Percentiles rank a stretch among this genome's conserved stretches.
phyloP scores from a whole-genome alignment of 2,329 filamentous ascomycete species.

The Alternaria brassicae region DNA sequence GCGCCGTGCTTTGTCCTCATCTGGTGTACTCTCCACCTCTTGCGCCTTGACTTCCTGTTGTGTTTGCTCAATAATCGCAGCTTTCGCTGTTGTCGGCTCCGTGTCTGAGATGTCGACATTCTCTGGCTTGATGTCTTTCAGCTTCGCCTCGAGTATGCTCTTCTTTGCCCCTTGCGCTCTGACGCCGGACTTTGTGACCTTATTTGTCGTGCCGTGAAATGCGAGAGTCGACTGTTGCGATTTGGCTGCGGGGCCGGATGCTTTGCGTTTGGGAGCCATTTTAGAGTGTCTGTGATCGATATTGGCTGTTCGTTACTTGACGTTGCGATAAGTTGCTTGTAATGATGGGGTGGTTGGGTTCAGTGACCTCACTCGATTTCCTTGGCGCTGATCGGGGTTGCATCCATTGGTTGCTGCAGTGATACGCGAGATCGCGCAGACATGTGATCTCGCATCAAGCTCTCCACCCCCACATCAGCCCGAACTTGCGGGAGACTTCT shows the following conservation, averaged over 20 bases:
- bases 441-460: conserved; percentile 34
- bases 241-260: conserved; percentile 54
- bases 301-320: neutral
- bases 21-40: conserved; percentile 35
- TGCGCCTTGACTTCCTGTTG: conserved; percentile 43
- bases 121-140: conserved; percentile 38
- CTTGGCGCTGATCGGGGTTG: conserved; percentile 27
- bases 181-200: conserved; percentile 64
- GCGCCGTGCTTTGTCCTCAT: conserved; percentile 66
- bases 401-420: conserved; percentile 31
- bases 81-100: conserved; percentile 50
- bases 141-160: conserved; percentile 45
- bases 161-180: conserved; percentile 49
- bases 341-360: conserved; percentile 19
- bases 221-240: conserved; percentile 68
- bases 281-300: conserved; percentile 13
- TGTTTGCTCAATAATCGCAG: conserved; percentile 50
- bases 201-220: conserved; percentile 63
- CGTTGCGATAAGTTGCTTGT: conserved; percentile 12
- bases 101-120: conserved; percentile 27
- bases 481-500: conserved; percentile 1
- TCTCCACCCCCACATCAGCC: conserved; percentile 7
- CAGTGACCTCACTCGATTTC: conserved; percentile 38
- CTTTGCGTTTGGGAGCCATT: conserved; percentile 57
- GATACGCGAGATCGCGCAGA: conserved; percentile 34